phyloP scores from a whole-genome alignment of 306 rosid genomes.

The Trifolium repens region DNA sequence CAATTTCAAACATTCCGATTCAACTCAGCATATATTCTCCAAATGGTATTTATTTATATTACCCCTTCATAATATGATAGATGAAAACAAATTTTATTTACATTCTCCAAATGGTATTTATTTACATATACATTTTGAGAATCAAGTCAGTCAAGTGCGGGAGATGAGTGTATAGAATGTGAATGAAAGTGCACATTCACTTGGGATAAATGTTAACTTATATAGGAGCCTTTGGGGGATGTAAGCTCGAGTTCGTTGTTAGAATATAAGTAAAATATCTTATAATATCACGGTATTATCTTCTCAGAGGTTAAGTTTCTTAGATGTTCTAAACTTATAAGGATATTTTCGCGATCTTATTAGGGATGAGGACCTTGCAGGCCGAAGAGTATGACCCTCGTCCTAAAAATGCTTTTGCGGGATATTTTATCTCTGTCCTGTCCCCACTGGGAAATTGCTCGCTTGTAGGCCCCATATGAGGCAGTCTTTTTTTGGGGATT shows the following conservation, averaged over 20 bases:
- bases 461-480: background rate
- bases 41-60: slow-evolving; percentile 68
- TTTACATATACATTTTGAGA: background rate
- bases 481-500: background rate
- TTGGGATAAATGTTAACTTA: background rate
- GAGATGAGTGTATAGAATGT: background rate
- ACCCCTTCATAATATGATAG: slow-evolving; percentile 19
- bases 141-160: background rate
- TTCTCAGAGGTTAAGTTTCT: background rate
- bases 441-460: background rate
- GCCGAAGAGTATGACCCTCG: background rate
- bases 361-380: background rate
- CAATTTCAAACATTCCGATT: slow-evolving; percentile 90
- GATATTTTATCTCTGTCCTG: background rate
- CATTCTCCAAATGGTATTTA: background rate
- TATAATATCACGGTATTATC: background rate
- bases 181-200: background rate
- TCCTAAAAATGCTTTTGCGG: background rate
- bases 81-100: slow-evolving; percentile 8
- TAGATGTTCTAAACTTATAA: background rate
- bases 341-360: background rate
- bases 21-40: slow-evolving; percentile 98
- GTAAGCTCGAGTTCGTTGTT: background rate
- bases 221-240: background rate
- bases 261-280: background rate